phyloP scores from a whole-genome alignment of 371 early-diverging fungal species.

The Mortierella sp. region DNA sequence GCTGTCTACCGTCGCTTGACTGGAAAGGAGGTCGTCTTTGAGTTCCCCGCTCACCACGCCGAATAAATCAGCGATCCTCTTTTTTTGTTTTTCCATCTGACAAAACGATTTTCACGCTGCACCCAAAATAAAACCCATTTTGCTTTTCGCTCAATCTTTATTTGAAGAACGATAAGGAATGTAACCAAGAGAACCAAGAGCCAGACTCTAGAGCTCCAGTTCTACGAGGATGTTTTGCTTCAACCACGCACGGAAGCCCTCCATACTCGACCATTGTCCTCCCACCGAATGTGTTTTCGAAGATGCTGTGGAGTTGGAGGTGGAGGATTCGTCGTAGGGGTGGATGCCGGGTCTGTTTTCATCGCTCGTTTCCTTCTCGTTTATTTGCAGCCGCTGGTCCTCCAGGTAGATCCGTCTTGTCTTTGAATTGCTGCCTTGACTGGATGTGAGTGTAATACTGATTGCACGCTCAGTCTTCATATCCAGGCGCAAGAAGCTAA shows the following conservation, averaged over 20 bases:
- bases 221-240: constrained; percentile 27
- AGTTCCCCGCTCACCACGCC: constrained; percentile 83
- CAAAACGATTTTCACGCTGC: no score
- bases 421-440: constrained; percentile 7
- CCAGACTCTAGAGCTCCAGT: constrained; percentile 19
- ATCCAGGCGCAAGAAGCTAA: constrained; percentile 22
- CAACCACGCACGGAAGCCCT: constrained; percentile 31
- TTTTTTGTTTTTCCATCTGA: neutral
- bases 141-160: no score
- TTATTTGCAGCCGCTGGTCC: constrained; percentile 14
- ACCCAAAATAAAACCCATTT: no score
- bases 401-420: constrained; percentile 25
- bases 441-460: constrained; percentile 21
- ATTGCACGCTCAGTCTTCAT: constrained; percentile 23
- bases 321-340: constrained; percentile 15
- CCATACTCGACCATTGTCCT: constrained; percentile 8
- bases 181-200: no score
- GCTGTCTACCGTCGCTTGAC: constrained; percentile 95
- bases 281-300: no score
- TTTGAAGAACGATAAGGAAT: no score
- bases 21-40: constrained; percentile 97
- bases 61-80: constrained; percentile 57
- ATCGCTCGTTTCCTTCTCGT: neutral
- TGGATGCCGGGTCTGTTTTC: neutral
- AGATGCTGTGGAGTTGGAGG: neutral